Evolutionary conservation across 768 basidiomycete genomes (phyloP), one percentile per base, ranked within the genome.

Genomic region (Lentinula guzmanii): DNA sequence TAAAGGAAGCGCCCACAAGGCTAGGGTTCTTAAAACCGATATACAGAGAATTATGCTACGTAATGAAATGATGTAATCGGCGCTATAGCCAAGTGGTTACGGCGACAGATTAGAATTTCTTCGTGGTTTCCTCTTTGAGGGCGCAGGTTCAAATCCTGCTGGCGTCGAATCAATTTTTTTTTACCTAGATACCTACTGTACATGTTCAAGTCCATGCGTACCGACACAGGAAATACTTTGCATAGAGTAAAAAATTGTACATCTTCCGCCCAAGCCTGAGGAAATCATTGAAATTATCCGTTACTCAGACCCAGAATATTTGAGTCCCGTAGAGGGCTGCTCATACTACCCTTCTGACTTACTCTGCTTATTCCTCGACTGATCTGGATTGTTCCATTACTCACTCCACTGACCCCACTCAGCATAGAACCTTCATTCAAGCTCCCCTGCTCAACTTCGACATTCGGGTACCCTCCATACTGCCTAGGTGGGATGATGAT

Each of bases 1-100:
- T 28, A 28, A 28, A 28, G 3, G 28, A 28, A 28, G 28, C 28
- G 28, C 28, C 28, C 3, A 28, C 28, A 28, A 28, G 28, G 28
- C 3, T 28, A 2, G 24, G 2, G 24, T 24, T 24, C 24, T 24
- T 24, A 24, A 24, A 28, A 28, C 28, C 28, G 28, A 28, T 28
- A 28, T 28, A 3, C 3, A 28, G 3, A 4, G 28, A 28, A 28
- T 28, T 4, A 28, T 28, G 28, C 28, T 28, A 28, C 28, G 28
- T 28, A 39, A 39, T 2, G 37, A 8, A 2, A 2, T 8, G 37
- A 8, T 1, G 7, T 39, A 8, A 39, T 48, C 3, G 84, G 83
- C 84, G 83, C 85, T 84, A 86, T 86, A 85, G 84, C 85, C 82
- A 86, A 86, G 85, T 86, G 84, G 85, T 86, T 86, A 86, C 81